These are phyloP conservation scores for Colletotrichum shisoi DNA, from an alignment of 2,329 filamentous ascomycete genomes.

Conservation along the genomic window DNA sequence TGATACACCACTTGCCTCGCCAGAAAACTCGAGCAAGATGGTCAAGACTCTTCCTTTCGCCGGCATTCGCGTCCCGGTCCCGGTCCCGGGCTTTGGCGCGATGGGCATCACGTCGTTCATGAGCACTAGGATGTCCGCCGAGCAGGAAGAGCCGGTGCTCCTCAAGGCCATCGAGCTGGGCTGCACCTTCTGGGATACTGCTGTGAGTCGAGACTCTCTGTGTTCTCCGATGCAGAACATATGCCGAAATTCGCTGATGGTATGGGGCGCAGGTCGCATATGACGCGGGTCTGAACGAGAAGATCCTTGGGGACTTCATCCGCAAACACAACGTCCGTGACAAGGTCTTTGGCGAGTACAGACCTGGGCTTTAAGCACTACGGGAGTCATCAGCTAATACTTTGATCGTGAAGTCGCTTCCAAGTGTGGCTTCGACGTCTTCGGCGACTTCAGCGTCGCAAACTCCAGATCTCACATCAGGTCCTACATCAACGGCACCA, in stretches of 20 bases:
- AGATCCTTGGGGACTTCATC: slow-evolving; percentile 59
- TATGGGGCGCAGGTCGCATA: slow-evolving; percentile 52
- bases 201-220: slow-evolving; percentile 45
- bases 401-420: slow-evolving; percentile 52
- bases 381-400: not conserved
- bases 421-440: slow-evolving; percentile 55
- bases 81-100: slow-evolving; percentile 57
- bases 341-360: slow-evolving; percentile 55
- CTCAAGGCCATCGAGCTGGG: slow-evolving; percentile 58
- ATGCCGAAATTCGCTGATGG: not conserved
- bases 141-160: slow-evolving; percentile 58
- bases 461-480: slow-evolving; percentile 58
- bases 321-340: slow-evolving; percentile 59
- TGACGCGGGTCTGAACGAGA: slow-evolving; percentile 57
- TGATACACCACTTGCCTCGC: too few species aligned
- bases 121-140: slow-evolving; percentile 52
- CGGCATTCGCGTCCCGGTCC: slow-evolving; percentile 51
- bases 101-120: slow-evolving; percentile 58
- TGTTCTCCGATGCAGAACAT: not conserved
- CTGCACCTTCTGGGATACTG: slow-evolving; percentile 57
- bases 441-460: slow-evolving; percentile 48
- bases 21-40: slow-evolving; percentile 43
- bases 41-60: slow-evolving; percentile 53
- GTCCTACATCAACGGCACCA: slow-evolving; percentile 58
- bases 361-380: too few species aligned